A percentile compares a stretch with the other conserved stretches of the same genome.
Evolutionary conservation across 1,284 basidiomycete species (phyloP).

Genomic region (Irpex rosettiformis): DNA sequence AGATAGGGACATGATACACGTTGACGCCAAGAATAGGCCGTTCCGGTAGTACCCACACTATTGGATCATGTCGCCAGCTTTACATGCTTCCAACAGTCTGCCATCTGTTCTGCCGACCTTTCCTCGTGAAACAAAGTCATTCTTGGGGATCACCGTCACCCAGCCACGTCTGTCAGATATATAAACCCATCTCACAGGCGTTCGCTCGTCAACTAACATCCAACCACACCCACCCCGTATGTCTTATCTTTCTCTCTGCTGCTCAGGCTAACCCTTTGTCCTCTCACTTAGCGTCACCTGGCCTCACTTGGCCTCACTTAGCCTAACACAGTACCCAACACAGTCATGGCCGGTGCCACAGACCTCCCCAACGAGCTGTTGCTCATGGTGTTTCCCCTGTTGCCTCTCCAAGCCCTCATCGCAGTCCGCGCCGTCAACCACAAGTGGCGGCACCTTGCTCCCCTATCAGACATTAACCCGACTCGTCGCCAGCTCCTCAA

Average conservation of each 20-base stretch:
- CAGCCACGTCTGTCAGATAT: not conserved
- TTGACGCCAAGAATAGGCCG: not conserved
- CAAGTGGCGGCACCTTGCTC: slow-evolving; percentile 12
- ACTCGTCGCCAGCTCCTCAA: slow-evolving; percentile 11
- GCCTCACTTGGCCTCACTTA: not conserved
- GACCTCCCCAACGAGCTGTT: slow-evolving; percentile 14
- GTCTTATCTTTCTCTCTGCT: not conserved
- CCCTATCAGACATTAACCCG: slow-evolving; percentile 8
- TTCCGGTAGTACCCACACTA: slow-evolving; percentile 2
- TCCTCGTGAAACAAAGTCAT: slow-evolving; percentile 5
- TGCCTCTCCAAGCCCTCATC: slow-evolving; percentile 11
- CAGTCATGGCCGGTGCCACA: slow-evolving; percentile 8
- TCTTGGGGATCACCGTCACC: slow-evolving; percentile 8
- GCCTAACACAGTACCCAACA: not conserved
- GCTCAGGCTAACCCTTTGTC: not conserved
- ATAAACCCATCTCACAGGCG: not conserved
- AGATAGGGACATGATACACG: not conserved
- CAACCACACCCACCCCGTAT: not conserved
- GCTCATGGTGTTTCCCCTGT: slow-evolving; percentile 10
- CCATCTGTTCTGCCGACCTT: slow-evolving; percentile 4
- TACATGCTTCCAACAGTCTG: not conserved
- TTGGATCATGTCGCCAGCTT: slow-evolving; percentile 2
- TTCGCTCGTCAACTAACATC: not conserved
- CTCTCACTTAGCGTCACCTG: not conserved
- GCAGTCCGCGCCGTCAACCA: slow-evolving; percentile 7